Conservation (phyloP, 2,329 filamentous ascomycete genomes). For the Epichloe coenophiala region DNA sequence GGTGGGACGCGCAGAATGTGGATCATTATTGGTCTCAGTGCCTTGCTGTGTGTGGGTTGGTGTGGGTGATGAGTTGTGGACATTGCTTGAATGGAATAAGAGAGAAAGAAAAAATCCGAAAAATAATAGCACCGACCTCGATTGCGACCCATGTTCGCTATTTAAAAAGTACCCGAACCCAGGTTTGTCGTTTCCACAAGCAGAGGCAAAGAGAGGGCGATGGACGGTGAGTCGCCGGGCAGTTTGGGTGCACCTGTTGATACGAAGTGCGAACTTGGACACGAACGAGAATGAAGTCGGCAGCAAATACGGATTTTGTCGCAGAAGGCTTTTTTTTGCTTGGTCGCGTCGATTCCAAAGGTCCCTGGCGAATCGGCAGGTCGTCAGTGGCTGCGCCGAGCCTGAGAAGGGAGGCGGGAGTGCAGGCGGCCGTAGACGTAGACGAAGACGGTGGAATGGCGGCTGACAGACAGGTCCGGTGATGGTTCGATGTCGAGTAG, state of each 20-base stretch:
- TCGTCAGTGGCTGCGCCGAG: no score
- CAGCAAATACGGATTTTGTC: not conserved
- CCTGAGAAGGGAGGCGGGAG: not conserved
- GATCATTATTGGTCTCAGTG: not conserved
- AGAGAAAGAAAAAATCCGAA: not conserved
- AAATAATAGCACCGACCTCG: slow-evolving; percentile 31
- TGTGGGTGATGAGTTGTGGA: not conserved
- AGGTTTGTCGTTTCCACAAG: not conserved
- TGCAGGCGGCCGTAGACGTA: not conserved
- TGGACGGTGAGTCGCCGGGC: not conserved
- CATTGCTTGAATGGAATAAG: slow-evolving; percentile 3
- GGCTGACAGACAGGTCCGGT: not conserved
- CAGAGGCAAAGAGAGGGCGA: not conserved
- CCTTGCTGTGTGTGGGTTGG: not conserved
- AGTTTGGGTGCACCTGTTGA: not conserved
- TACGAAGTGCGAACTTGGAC: not conserved
- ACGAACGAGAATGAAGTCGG: not conserved
- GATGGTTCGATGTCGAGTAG: not conserved
- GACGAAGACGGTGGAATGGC: not conserved
- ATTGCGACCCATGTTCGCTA: slow-evolving; percentile 36
- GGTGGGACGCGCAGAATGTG: not conserved
- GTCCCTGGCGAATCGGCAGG: not conserved
- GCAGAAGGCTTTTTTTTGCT: not conserved
- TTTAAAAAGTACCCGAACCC: not conserved
- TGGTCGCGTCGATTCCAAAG: not conserved